Evolutionary conservation across 1,284 basidiomycete genomes (phyloP).

Genomic region (Cerrena zonata): DNA sequence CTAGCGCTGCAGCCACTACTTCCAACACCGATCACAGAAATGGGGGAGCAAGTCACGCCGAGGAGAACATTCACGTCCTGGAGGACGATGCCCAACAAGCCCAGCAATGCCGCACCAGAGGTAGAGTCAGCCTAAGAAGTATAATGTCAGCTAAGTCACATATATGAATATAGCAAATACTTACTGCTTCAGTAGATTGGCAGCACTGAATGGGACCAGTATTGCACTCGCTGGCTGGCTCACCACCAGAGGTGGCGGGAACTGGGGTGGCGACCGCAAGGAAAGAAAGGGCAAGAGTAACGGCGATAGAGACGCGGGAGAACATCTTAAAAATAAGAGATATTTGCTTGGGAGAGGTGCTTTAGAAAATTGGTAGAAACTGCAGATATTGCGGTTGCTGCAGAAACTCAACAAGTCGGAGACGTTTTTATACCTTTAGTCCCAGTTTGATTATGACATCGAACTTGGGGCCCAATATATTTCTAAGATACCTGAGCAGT

Average conservation of each 20-base stretch:
- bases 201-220: slow-evolving; percentile 13
- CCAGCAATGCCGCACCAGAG: neutral
- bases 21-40: slow-evolving; percentile 11
- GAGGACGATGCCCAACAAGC: slow-evolving; percentile 9
- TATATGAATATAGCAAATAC: neutral
- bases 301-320: neutral
- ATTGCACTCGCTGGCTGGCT: slow-evolving; percentile 3
- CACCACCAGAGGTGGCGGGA: neutral
- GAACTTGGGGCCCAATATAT: too few relatives aligned
- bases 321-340: neutral
- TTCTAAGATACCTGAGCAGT: too few relatives aligned
- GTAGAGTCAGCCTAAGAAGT: neutral
- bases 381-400: neutral
- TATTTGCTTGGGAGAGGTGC: neutral
- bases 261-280: slow-evolving; percentile 4
- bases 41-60: slow-evolving; percentile 15
- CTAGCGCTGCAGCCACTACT: slow-evolving; percentile 4
- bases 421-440: too few relatives aligned
- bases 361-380: neutral
- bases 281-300: neutral
- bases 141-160: neutral
- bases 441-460: too few relatives aligned
- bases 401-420: too few relatives aligned
- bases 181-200: slow-evolving; percentile 4
- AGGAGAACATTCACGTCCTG: slow-evolving; percentile 13